A percentile compares a stretch with the other conserved stretches of the same genome.
phyloP scores from a whole-genome alignment of 192 early-diverging fungal species.

The Linnemannia schmuckeri region DNA sequence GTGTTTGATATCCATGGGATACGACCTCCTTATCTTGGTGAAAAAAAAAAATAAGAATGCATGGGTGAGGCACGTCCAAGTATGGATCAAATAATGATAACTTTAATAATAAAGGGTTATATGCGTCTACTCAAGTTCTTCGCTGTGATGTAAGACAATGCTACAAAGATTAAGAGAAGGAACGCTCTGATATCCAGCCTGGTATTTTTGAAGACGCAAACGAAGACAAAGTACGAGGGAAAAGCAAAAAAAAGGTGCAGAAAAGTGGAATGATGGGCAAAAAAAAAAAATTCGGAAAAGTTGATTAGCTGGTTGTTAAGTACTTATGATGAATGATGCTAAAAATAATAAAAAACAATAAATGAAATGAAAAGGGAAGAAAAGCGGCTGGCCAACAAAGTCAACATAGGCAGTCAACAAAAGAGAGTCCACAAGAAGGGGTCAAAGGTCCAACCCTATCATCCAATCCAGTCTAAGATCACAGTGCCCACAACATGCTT shows the following conservation, averaged over 20 bases:
- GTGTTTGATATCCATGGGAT: too few species aligned
- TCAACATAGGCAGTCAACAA: not conserved
- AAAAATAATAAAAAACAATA: too few species aligned
- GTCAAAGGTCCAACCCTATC: not conserved
- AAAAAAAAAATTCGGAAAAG: not conserved
- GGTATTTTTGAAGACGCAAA: not conserved
- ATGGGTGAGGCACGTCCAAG: too few species aligned
- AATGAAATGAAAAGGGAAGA: not conserved
- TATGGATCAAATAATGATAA: too few species aligned
- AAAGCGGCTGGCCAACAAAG: not conserved
- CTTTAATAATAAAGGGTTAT: not conserved
- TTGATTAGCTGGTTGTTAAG: too few species aligned
- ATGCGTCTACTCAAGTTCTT: not conserved
- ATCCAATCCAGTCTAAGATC: not conserved
- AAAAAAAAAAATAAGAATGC: too few species aligned
- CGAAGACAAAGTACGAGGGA: not conserved
- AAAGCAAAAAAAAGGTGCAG: not conserved
- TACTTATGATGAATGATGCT: too few species aligned
- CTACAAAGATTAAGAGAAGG: not conserved
- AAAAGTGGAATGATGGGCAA: not conserved
- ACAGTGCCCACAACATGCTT: not conserved
- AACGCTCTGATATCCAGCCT: not conserved
- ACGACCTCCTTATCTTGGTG: too few species aligned
- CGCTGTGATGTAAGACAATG: not conserved
- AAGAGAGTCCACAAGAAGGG: not conserved